These are phyloP conservation scores for Dendrostoma leiphaemia DNA, from an alignment of 2,329 filamentous ascomycete genomes.

Conservation along the genomic window DNA sequence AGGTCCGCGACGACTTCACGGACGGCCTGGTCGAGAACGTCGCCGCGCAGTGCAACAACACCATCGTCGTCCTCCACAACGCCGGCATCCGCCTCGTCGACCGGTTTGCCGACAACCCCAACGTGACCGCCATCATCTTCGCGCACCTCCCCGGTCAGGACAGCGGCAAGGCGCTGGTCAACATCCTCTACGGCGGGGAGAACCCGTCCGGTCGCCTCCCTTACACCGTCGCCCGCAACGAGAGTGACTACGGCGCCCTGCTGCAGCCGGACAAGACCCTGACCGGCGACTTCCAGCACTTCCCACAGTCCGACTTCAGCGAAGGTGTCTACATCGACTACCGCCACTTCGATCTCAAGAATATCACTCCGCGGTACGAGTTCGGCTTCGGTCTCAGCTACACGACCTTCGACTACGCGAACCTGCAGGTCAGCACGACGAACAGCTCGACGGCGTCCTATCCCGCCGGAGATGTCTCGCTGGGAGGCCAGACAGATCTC, in stretches of 20 bases:
- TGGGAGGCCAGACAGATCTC: conserved; percentile 45
- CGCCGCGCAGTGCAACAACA: conserved; percentile 57
- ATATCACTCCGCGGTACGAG: conserved; percentile 49
- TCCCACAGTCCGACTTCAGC: conserved; percentile 48
- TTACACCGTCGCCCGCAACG: conserved; percentile 58
- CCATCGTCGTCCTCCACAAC: conserved; percentile 65
- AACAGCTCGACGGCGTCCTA: conserved; percentile 27
- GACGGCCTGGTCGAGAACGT: conserved; percentile 56
- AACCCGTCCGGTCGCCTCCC: conserved; percentile 58
- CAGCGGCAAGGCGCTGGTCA: conserved; percentile 52
- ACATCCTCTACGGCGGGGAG: conserved; percentile 55
- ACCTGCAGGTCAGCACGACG: conserved; percentile 33
- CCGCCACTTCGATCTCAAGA: conserved; percentile 48
- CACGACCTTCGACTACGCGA: conserved; percentile 48
- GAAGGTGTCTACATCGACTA: conserved; percentile 55
- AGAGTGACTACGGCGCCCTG: conserved; percentile 52
- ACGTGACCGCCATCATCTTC: conserved; percentile 62
- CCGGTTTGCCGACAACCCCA: conserved; percentile 58
- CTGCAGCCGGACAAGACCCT: conserved; percentile 36
- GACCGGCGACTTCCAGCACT: conserved; percentile 46
- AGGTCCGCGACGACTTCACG: conserved; percentile 63
- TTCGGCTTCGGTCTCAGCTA: conserved; percentile 58
- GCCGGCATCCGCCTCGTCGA: conserved; percentile 61
- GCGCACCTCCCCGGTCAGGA: conserved; percentile 65
- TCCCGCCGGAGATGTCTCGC: conserved; percentile 36